These are phyloP conservation scores for Starmerella ratchasimensis DNA, from an alignment of 805 yeast genomes.

Conservation along the genomic window DNA sequence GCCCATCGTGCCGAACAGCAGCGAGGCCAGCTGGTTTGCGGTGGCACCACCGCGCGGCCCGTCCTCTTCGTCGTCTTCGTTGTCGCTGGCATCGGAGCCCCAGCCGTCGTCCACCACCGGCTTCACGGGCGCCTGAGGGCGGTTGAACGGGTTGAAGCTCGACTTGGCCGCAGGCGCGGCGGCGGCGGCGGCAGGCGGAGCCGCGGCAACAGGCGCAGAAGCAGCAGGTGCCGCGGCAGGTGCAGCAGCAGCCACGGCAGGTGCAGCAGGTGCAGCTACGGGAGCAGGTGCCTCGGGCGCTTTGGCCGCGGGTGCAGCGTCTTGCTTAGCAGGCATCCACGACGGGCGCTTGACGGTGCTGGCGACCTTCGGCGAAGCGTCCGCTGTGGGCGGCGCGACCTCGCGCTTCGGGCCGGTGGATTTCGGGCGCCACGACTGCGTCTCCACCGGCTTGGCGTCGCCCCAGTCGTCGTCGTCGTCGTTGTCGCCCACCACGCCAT, in stretches of 20 bases:
- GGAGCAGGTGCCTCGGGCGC: neutral
- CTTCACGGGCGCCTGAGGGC: constrained; percentile 12
- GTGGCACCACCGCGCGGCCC: constrained; percentile 26
- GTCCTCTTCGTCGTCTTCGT: constrained; percentile 23
- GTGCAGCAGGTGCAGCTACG: constrained; percentile 6
- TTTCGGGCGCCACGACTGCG: constrained; percentile 10
- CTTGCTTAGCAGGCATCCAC: constrained; percentile 13
- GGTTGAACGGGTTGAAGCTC: constrained; percentile 13
- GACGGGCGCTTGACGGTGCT: constrained; percentile 17
- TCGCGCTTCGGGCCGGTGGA: neutral
- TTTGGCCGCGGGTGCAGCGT: neutral
- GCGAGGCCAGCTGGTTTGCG: constrained; percentile 31
- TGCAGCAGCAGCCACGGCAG: constrained; percentile 4
- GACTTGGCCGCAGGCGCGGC: constrained; percentile 8
- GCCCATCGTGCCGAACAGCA: constrained; percentile 33
- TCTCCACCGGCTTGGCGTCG: constrained; percentile 12
- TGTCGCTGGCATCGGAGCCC: constrained; percentile 24
- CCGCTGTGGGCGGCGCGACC: constrained; percentile 7
- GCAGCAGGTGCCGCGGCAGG: constrained; percentile 5
- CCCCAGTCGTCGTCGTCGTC: constrained; percentile 21
- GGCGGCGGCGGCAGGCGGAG: constrained; percentile 8
- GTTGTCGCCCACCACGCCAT: no score
- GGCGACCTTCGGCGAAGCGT: constrained; percentile 10
- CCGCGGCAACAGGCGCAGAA: constrained; percentile 8
- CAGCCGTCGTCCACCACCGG: constrained; percentile 22